Percentiles rank a stretch among this genome's conserved stretches.
Conservation (phyloP, 2,329 filamentous ascomycete genomes). For the Sarocladiaceae sp. region DNA sequence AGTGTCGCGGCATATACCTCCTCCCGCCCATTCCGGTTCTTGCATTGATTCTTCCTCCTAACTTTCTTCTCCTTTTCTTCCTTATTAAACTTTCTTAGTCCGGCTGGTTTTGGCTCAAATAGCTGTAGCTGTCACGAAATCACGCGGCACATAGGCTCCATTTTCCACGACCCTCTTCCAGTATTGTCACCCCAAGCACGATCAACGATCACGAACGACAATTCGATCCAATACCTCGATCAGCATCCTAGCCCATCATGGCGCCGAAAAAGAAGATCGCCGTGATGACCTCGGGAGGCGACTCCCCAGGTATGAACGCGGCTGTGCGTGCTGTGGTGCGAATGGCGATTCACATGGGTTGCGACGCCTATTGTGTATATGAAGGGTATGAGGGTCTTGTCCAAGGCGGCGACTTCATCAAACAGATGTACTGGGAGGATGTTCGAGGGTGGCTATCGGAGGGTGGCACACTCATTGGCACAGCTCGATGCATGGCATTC, state of each 20-base stretch:
- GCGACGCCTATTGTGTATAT: constrained; percentile 76
- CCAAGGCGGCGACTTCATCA: constrained; percentile 82
- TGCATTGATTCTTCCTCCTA: not conserved
- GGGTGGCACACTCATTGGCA: constrained; percentile 93
- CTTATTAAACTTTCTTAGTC: not conserved
- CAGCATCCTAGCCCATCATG: constrained; percentile 31
- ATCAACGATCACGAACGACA: not conserved
- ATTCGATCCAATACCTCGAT: too few relatives aligned
- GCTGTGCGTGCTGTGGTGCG: constrained; percentile 87
- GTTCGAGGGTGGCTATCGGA: constrained; percentile 92
- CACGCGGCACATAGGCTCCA: not conserved
- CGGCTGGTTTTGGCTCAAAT: not conserved
- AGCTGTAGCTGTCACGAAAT: not conserved
- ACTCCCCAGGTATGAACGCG: constrained; percentile 93
- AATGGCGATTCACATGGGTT: constrained; percentile 81
- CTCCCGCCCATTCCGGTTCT: not conserved
- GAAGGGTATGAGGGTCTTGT: constrained; percentile 97
- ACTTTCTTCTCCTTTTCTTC: not conserved
- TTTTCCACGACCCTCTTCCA: not conserved
- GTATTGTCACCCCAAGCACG: not conserved
- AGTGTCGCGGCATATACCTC: constrained; percentile 2
- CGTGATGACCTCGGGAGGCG: constrained; percentile 91
- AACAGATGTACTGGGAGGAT: constrained; percentile 84
- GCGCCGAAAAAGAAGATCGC: constrained; percentile 65
- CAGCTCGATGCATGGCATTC: constrained; percentile 88